These are phyloP conservation scores for Diplodia seriata DNA, from an alignment of 2,329 filamentous ascomycete genomes.

Conservation along the genomic window DNA sequence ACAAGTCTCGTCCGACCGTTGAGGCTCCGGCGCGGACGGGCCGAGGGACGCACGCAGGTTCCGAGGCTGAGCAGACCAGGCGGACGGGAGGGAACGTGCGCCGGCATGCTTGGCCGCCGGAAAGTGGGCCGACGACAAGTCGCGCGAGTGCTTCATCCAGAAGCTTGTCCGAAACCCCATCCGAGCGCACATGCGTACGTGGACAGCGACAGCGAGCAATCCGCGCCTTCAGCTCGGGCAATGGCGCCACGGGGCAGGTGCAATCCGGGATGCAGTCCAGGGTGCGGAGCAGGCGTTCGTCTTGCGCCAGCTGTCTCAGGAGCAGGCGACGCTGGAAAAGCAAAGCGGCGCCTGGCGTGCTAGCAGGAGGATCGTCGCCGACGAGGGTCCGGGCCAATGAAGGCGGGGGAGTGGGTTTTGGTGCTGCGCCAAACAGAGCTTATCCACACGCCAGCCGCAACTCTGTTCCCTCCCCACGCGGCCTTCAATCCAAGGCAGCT, in stretches of 20 bases:
- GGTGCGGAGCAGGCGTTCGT: not conserved
- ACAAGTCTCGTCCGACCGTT: conserved; percentile 21
- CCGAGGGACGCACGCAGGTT: conserved; percentile 11
- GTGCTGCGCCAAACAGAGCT: conserved; percentile 30
- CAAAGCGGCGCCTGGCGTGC: not conserved
- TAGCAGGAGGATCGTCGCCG: not conserved
- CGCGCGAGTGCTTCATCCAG: conserved; percentile 5
- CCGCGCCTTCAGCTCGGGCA: not conserved
- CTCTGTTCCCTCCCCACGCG: not conserved
- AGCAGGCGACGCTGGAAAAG: not conserved
- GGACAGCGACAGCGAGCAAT: too few relatives aligned
- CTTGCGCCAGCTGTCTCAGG: not conserved
- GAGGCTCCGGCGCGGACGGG: conserved; percentile 7
- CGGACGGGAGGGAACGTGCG: conserved; percentile 1
- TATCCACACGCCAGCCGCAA: conserved; percentile 6
- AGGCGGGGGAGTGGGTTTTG: not conserved
- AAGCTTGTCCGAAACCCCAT: not conserved
- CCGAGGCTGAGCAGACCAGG: conserved; percentile 21
- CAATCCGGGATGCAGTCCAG: not conserved
- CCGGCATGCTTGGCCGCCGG: not conserved
- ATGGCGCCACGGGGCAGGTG: not conserved
- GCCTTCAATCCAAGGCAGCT: not conserved
- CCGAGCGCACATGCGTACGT: not conserved
- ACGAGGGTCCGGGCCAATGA: conserved; percentile 12
- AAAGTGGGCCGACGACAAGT: not conserved